Base-by-base conservation (phyloP, 2,329 filamentous ascomycete genomes). In the Clarireedia sp. region DNA sequence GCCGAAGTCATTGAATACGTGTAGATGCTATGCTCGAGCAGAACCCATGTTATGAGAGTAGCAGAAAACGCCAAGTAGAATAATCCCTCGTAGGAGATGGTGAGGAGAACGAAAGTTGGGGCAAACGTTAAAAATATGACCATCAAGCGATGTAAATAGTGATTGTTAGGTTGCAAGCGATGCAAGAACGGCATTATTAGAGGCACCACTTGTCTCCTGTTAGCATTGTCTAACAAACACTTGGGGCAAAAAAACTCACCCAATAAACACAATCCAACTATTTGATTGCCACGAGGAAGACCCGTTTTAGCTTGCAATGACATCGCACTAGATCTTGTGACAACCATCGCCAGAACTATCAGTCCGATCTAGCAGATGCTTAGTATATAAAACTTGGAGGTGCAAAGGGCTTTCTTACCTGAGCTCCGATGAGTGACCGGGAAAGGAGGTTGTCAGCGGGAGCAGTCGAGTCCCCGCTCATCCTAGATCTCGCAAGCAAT, bases 51-150 rank as follows among this genome's bases (percentile, higher is more conserved):
- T 51, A 96, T 78, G 5, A 99, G 74, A 21, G 86, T 88, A 53
- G 87, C 75, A 66, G 85, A 90, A 71, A 96, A 99, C 10, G 86
- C 83, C 57, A 96, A 82, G 71, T 97, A 99, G 71, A 99, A 99
- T 2, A 99, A 78, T 0, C 92, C 92, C 71, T 99, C 94, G 73
- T 95, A 99, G 0, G 92, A 96, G 64, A 97, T 96, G 7, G 91
- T 95, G 50, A 99, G 81, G 66, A 99, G 92, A 67, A 99, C 87
- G 71, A 97, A 99, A 1, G 87, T 87, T 0, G 94, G 94, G 0
- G 92, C 87, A 68, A 95, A 97, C 5, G 91, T 88, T 48, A 99
- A 77, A 74, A 97, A 99, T 53, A 96, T 84, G 63, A 95, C 82
- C 62, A 91, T 79, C 3, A 99, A 76, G 23, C 91, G 85, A 70